Evolutionary conservation across 176 grass and related monocot genomes (phyloP).

Genomic region (Carex parvula): DNA sequence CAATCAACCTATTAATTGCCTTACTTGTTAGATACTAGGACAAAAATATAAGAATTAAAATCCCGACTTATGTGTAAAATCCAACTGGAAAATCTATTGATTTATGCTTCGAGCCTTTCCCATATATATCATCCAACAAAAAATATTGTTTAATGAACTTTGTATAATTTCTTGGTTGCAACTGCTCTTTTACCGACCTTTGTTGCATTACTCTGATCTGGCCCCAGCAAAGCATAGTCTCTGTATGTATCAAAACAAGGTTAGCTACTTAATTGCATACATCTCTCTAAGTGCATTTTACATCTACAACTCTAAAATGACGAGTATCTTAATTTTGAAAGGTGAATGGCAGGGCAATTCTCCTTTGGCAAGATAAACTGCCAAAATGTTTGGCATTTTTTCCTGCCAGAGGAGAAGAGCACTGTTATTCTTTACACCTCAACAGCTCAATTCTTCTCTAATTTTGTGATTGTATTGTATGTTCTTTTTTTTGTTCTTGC

Average conservation of each 20-base stretch:
- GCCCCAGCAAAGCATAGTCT: background rate
- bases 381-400: background rate
- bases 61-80: background rate
- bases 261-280: background rate
- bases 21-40: background rate
- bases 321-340: background rate
- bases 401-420: conserved; percentile 46
- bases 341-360: conserved; percentile 77
- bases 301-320: background rate
- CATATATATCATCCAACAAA: no score
- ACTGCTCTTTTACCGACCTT: background rate
- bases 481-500: background rate
- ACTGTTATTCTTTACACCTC: conserved; percentile 34
- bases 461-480: background rate
- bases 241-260: background rate
- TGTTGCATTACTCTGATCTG: background rate
- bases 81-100: background rate
- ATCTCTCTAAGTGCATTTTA: background rate
- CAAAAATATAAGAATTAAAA: background rate
- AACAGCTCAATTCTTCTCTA: background rate
- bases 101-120: no score
- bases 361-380: conserved; percentile 55
- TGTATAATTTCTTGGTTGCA: background rate
- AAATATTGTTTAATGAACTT: background rate
- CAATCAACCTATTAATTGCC: background rate